These are phyloP conservation scores for Penicillium argentinense DNA, from an alignment of 495 filamentous ascomycete genomes.

Conservation along the genomic window DNA sequence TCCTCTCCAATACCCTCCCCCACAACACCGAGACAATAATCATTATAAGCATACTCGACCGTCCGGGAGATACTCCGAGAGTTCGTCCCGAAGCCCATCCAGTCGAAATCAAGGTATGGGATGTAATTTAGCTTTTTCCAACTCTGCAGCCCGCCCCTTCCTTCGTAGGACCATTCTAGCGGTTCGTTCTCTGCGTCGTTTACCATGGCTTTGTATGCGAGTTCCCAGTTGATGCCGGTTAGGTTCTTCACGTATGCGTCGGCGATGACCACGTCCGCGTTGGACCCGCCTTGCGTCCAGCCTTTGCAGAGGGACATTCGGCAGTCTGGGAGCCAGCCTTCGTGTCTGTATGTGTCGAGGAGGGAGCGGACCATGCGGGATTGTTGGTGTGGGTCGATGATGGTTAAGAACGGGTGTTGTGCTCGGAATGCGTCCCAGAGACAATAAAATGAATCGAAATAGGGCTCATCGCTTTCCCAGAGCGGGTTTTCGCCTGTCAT, in stretches of 20 bases:
- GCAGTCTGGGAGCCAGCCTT: slow-evolving; percentile 70
- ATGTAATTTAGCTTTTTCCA: slow-evolving; percentile 71
- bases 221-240: slow-evolving; percentile 64
- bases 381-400: slow-evolving; percentile 64
- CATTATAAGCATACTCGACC: slow-evolving; percentile 76
- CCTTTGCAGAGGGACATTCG: slow-evolving; percentile 68
- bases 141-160: slow-evolving; percentile 65
- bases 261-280: slow-evolving; percentile 69
- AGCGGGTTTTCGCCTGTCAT: slow-evolving; percentile 77
- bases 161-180: slow-evolving; percentile 67
- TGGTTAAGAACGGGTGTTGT: slow-evolving; percentile 67
- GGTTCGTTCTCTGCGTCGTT: slow-evolving; percentile 80
- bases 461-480: slow-evolving; percentile 70
- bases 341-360: slow-evolving; percentile 69
- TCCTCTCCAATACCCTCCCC: slow-evolving; percentile 53
- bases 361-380: slow-evolving; percentile 66
- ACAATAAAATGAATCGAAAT: slow-evolving; percentile 78
- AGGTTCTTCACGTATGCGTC: slow-evolving; percentile 72
- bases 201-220: slow-evolving; percentile 68
- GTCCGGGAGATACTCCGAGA: slow-evolving; percentile 71
- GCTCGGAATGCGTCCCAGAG: slow-evolving; percentile 74
- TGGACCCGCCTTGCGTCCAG: slow-evolving; percentile 75
- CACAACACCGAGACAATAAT: slow-evolving; percentile 67
- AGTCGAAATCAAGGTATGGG: slow-evolving; percentile 68
- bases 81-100: slow-evolving; percentile 66